Percentiles rank a stretch among this genome's conserved stretches.
phyloP scores from a whole-genome alignment of 148 eudicot genomes.

The Beta vulgaris region DNA sequence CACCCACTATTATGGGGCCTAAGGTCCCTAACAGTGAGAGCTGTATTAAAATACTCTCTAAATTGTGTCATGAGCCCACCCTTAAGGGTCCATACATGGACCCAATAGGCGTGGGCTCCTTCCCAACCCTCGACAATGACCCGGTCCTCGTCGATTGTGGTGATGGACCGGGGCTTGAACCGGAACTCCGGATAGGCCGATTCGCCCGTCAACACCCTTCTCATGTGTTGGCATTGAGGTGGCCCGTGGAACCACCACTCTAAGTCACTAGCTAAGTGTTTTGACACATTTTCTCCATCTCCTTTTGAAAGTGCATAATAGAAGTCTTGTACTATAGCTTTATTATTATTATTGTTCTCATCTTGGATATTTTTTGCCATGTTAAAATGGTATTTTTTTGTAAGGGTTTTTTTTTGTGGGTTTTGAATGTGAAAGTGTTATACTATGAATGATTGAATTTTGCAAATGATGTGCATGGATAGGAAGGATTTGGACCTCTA shows the following conservation, averaged over 20 bases:
- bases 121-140: conserved; percentile 86
- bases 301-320: conserved; percentile 51
- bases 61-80: conserved; percentile 61
- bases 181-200: conserved; percentile 36
- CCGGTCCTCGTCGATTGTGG: conserved; percentile 43
- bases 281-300: conserved; percentile 30
- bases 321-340: conserved; percentile 40
- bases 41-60: conserved; percentile 79
- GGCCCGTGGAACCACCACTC: conserved; percentile 99
- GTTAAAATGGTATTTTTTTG: not conserved
- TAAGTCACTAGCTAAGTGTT: conserved; percentile 51
- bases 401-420: not conserved
- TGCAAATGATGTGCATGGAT: conserved; percentile 9
- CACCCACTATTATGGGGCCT: conserved; percentile 27
- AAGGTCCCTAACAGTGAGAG: conserved; percentile 62
- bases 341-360: conserved; percentile 34
- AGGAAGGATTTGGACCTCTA: not conserved
- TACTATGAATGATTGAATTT: not conserved
- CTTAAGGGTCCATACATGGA: conserved; percentile 77
- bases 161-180: conserved; percentile 59
- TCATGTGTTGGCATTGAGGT: conserved; percentile 84
- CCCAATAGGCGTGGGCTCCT: conserved; percentile 69
- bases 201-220: conserved; percentile 65
- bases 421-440: not conserved
- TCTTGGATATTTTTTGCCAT: conserved; percentile 22